phyloP scores from a whole-genome alignment of 2,329 filamentous ascomycete species.

The Fusarium nodosum region DNA sequence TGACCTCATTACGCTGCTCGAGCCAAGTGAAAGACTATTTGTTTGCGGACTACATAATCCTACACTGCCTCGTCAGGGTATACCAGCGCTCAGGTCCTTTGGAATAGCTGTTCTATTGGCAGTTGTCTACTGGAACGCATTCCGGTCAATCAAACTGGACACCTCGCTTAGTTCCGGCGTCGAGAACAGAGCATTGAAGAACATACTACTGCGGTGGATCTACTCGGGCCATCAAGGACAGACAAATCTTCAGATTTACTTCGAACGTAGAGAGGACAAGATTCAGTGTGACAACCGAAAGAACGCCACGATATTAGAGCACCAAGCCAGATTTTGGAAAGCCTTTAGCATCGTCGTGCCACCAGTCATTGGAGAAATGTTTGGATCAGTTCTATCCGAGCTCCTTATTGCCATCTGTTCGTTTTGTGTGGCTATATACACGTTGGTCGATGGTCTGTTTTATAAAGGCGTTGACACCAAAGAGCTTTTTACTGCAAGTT shows the following conservation, averaged over 20 bases:
- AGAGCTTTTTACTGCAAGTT: slow-evolving; percentile 7
- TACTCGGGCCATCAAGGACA: slow-evolving; percentile 2
- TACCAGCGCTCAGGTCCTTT: slow-evolving; percentile 4
- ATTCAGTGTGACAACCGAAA: slow-evolving; percentile 4
- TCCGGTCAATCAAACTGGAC: slow-evolving; percentile 23
- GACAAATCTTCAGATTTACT: slow-evolving; percentile 12
- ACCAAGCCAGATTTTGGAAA: slow-evolving; percentile 7
- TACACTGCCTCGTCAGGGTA: neutral
- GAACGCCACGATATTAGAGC: slow-evolving; percentile 6
- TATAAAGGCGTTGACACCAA: slow-evolving; percentile 4
- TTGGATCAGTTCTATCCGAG: slow-evolving; percentile 24
- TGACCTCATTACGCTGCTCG: slow-evolving; percentile 15
- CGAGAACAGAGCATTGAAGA: slow-evolving; percentile 5
- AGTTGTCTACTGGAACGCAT: slow-evolving; percentile 32
- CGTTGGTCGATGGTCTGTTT: slow-evolving; percentile 12
- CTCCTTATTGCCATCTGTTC: slow-evolving; percentile 14
- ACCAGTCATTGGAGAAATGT: slow-evolving; percentile 16
- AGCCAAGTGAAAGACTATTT: slow-evolving; percentile 19
- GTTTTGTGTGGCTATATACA: slow-evolving; percentile 16
- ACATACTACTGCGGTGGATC: slow-evolving; percentile 7
- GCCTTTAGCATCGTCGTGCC: slow-evolving; percentile 9
- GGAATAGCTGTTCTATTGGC: slow-evolving; percentile 14
- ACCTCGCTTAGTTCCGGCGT: neutral
- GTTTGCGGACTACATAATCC: slow-evolving; percentile 23
- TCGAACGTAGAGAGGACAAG: neutral